These are phyloP conservation scores for Hemisphaericaspora lyxosophila DNA, from an alignment of 1,139 yeast genomes.

Conservation along the genomic window DNA sequence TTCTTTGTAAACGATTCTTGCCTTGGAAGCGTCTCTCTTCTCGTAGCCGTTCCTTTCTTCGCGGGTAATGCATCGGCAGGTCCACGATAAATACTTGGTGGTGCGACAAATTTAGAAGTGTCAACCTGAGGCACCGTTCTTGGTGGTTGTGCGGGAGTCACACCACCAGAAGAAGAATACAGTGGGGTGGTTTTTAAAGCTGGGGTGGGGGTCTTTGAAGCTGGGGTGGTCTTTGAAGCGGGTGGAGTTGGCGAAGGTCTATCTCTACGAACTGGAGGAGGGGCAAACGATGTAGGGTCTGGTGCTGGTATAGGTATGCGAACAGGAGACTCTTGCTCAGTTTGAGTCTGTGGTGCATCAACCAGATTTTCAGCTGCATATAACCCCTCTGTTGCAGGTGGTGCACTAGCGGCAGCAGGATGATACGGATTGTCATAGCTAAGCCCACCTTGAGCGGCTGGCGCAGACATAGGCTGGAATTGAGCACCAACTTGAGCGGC, in stretches of 20 bases:
- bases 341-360: constrained; percentile 3
- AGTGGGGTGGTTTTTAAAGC: constrained; percentile 3
- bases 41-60: not conserved
- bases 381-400: not conserved
- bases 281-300: constrained; percentile 41
- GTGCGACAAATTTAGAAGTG: constrained; percentile 8
- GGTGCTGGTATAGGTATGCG: constrained; percentile 26
- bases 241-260: constrained; percentile 13
- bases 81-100: constrained; percentile 11
- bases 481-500: constrained; percentile 8
- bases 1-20: no score
- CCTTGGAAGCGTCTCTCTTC: constrained; percentile 1
- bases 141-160: constrained; percentile 7
- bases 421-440: constrained; percentile 7
- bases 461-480: constrained; percentile 6
- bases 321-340: constrained; percentile 5
- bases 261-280: constrained; percentile 40
- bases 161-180: constrained; percentile 5
- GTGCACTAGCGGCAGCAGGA: constrained; percentile 4
- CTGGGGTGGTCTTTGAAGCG: constrained; percentile 5
- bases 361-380: not conserved
- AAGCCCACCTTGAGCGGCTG: constrained; percentile 2
- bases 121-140: constrained; percentile 4
- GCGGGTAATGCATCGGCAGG: constrained; percentile 3
- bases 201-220: no score